Evolutionary conservation across 768 basidiomycete genomes (phyloP).

Genomic region (Hericium alpestre): DNA sequence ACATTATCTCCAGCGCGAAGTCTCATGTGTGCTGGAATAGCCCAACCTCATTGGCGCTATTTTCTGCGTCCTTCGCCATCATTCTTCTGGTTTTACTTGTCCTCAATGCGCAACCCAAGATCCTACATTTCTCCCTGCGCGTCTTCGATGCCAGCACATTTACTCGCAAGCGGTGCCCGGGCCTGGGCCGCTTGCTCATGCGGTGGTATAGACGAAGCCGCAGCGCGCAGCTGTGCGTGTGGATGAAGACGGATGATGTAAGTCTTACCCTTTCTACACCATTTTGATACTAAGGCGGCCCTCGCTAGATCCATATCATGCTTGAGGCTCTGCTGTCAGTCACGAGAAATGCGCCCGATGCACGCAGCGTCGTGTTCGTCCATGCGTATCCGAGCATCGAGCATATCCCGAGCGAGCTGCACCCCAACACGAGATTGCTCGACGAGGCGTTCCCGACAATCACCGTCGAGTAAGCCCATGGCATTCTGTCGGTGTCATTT

Average conservation of each 20-base stretch:
- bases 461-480: slow-evolving; percentile 8
- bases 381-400: slow-evolving; percentile 10
- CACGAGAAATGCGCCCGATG: slow-evolving; percentile 9
- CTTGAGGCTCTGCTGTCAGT: slow-evolving; percentile 11
- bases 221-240: slow-evolving; percentile 9
- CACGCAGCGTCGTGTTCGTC: slow-evolving; percentile 11
- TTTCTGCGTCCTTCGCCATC: slow-evolving; percentile 6
- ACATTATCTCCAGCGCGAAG: neutral
- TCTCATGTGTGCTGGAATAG: neutral
- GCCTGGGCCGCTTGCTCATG: slow-evolving; percentile 3
- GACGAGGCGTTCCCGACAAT: slow-evolving; percentile 14
- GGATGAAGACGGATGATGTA: slow-evolving; percentile 14
- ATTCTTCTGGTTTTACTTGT: slow-evolving; percentile 3
- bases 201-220: slow-evolving; percentile 8
- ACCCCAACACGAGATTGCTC: slow-evolving; percentile 13
- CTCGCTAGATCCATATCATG: slow-evolving; percentile 10
- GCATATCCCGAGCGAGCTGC: slow-evolving; percentile 11
- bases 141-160: slow-evolving; percentile 5
- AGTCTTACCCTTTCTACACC: neutral
- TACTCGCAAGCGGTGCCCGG: neutral
- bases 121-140: slow-evolving; percentile 2
- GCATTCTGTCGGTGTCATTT: neutral
- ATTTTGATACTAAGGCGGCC: neutral
- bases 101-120: slow-evolving; percentile 7
- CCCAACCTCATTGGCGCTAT: slow-evolving; percentile 9